These are phyloP conservation scores for Aureobasidium sp. DNA, from an alignment of 2,329 filamentous ascomycete species.

Conservation along the genomic window DNA sequence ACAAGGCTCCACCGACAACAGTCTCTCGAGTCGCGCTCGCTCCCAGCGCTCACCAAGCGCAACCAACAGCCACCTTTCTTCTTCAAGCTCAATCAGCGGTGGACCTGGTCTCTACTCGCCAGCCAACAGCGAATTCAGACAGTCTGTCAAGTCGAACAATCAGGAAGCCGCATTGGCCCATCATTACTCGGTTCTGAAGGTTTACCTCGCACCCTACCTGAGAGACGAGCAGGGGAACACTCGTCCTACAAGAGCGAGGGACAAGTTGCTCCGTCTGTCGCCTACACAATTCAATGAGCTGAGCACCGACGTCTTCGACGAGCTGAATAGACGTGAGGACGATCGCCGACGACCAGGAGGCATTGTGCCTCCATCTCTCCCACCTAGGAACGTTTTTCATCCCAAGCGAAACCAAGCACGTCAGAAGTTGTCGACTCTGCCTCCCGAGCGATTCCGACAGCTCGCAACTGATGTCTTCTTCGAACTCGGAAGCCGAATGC, in stretches of 20 bases:
- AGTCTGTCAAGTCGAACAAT: neutral
- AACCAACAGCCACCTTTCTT: conserved; percentile 56
- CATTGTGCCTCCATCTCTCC: conserved; percentile 60
- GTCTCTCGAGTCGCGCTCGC: conserved; percentile 12
- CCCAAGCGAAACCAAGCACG: conserved; percentile 97
- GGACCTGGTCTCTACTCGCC: conserved; percentile 58
- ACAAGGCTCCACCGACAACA: conserved; percentile 28
- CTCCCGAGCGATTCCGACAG: conserved; percentile 78
- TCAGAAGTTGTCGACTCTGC: conserved; percentile 85
- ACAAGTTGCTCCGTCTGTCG: conserved; percentile 86
- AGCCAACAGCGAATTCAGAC: conserved; percentile 37
- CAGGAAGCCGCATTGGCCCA: conserved; percentile 63
- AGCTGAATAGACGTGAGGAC: conserved; percentile 78
- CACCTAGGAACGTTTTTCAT: conserved; percentile 85
- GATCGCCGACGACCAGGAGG: conserved; percentile 38
- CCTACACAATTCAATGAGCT: conserved; percentile 93
- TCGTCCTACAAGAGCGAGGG: conserved; percentile 79
- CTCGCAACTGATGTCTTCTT: conserved; percentile 93
- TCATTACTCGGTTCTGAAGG: conserved; percentile 73
- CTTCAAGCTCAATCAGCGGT: conserved; percentile 81
- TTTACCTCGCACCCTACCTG: conserved; percentile 61
- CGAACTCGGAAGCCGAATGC: conserved; percentile 85
- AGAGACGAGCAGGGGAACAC: conserved; percentile 67
- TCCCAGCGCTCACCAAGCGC: conserved; percentile 19
- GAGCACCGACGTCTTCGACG: conserved; percentile 95